Base-by-base conservation (phyloP, 2,329 filamentous ascomycete species). In the Aspergillus brasiliensis region DNA sequence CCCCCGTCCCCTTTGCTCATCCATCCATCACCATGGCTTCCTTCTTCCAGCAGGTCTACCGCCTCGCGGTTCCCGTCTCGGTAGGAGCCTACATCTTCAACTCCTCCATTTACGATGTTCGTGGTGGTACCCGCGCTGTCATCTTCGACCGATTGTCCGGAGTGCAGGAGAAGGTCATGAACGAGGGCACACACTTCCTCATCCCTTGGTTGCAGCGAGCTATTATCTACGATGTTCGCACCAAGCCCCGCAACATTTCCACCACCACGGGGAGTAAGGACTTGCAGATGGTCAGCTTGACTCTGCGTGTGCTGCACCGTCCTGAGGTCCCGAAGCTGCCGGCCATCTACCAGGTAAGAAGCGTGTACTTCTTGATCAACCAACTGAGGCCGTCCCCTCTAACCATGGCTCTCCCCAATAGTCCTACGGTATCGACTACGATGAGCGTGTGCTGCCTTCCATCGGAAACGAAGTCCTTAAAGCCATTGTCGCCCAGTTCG, bases 381-480 rank as follows among this genome's bases (percentile, higher is more conserved):
- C 15, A 5, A 17, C 21, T 34, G 2, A 6, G 27, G n/a, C 19
- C 25, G 21, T 19, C 3, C 31, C 11, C 27, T 31, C 59, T 61
- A 38, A 58, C 28, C 37, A 10, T 15, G 4, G 23, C 4, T 38
- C 10, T 44, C 5, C 19, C 2, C 1, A 13, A 21, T 57, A 98
- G 94, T 95, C 92, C 75, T 94, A 99, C 77, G 95, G 95, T 74
- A 90, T 89, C 82, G 95, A 99, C 79, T 99, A 99, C 83, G 95
- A 99, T 78, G 95, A 99, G 86, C 87, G 95, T 78, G 95, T 99
- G 60, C 89, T 99, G 71, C 95, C 95, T 51, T 97, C 93, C 67
- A 99, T 99, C 80, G 95, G 96, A 72, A 99, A 99, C 83, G 95
- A 99, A 87, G 95, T 99, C 70, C 88, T 99, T 75, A 99, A 99